phyloP scores from a whole-genome alignment of 2,329 filamentous ascomycete species.

The Sporothrix protearum region DNA sequence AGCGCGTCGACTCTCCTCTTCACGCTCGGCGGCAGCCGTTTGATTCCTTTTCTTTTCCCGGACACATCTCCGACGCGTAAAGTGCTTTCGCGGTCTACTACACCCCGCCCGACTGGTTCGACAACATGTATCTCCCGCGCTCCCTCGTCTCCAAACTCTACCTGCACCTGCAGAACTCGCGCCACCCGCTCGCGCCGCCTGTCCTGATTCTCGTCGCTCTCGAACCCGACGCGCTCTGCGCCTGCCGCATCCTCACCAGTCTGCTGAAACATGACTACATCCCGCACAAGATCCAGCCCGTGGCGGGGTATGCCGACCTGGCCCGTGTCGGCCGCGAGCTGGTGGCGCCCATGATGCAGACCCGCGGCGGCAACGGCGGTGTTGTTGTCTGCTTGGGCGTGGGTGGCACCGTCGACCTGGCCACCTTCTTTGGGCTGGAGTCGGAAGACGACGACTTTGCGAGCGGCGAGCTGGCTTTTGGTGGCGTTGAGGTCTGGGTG shows the following conservation, averaged over 20 bases:
- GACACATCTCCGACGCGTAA: constrained; percentile 33
- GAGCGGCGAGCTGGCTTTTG: constrained; percentile 48
- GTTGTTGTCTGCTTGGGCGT: constrained; percentile 90
- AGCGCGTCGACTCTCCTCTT: not conserved
- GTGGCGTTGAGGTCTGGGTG: constrained; percentile 92
- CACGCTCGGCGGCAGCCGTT: not conserved
- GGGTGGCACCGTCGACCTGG: constrained; percentile 85
- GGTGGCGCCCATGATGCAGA: constrained; percentile 80
- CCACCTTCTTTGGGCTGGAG: constrained; percentile 72
- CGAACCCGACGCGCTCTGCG: constrained; percentile 92
- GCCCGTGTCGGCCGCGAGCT: constrained; percentile 73
- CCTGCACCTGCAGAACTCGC: constrained; percentile 76
- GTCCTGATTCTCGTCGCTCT: constrained; percentile 89
- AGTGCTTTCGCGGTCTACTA: constrained; percentile 16
- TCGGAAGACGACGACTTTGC: constrained; percentile 53
- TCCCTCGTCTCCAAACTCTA: constrained; percentile 87
- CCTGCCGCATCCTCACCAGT: constrained; percentile 86
- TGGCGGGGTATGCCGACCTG: constrained; percentile 88
- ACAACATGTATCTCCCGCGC: constrained; percentile 87
- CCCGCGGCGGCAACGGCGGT: constrained; percentile 77
- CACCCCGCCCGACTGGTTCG: constrained; percentile 4
- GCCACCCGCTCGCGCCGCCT: constrained; percentile 85
- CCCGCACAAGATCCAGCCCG: constrained; percentile 92
- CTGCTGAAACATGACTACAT: constrained; percentile 98
- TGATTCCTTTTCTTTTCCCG: not conserved